These are phyloP conservation scores for Cardamine occulta DNA, from an alignment of 345 rosid genomes.

Conservation along the genomic window DNA sequence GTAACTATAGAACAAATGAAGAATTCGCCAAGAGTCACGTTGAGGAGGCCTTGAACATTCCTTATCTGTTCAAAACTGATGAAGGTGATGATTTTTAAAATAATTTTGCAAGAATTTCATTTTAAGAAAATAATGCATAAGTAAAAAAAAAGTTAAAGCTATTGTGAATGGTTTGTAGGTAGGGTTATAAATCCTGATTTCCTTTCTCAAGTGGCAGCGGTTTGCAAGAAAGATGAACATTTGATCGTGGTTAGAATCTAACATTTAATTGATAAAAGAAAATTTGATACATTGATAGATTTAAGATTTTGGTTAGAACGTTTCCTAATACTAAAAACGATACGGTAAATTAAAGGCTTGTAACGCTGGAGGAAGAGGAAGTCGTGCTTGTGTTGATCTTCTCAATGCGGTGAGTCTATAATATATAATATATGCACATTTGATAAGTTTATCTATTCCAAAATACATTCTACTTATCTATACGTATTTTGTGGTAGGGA, in stretches of 20 bases:
- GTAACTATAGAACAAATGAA: constrained; percentile 49
- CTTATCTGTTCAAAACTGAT: constrained; percentile 55
- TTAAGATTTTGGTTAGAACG: not conserved
- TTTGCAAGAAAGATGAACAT: constrained; percentile 51
- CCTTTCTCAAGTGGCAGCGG: constrained; percentile 42
- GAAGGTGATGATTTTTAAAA: constrained; percentile 44
- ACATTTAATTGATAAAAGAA: not conserved
- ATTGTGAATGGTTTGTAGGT: constrained; percentile 30
- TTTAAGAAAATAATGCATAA: not conserved
- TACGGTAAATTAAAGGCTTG: constrained; percentile 41
- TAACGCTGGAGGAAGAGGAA: constrained; percentile 46
- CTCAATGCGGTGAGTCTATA: constrained; percentile 47
- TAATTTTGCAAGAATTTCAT: not conserved
- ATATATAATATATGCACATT: not conserved
- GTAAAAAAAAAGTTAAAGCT: not conserved
- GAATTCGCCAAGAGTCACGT: constrained; percentile 56
- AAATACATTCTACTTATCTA: not conserved
- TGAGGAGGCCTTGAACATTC: constrained; percentile 56
- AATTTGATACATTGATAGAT: not conserved
- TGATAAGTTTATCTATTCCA: not conserved
- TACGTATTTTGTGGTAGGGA: constrained; percentile 33
- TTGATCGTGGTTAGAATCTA: constrained; percentile 49
- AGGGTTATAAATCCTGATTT: constrained; percentile 54
- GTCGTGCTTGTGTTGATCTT: constrained; percentile 50
- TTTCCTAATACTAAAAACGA: not conserved